A percentile compares a stretch with the other conserved stretches of the same genome.
These are phyloP conservation scores for Pseudisothecium myosuroides DNA, from an alignment of 225 moss, liverwort and hornwort species.

Conservation along the genomic window DNA sequence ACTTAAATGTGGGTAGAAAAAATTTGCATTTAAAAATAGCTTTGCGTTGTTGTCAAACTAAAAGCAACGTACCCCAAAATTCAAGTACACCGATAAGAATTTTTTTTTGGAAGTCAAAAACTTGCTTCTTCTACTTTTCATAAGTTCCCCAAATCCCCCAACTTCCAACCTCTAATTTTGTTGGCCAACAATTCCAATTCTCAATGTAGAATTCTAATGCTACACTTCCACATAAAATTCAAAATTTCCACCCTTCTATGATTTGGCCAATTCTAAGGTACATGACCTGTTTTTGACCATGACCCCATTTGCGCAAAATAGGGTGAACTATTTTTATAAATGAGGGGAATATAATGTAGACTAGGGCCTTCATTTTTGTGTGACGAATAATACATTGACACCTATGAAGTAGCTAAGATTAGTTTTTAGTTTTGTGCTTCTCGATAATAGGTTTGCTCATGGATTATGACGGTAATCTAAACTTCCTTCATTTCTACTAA, in stretches of 20 bases:
- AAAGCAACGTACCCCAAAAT: not conserved
- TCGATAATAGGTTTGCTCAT: too few species aligned
- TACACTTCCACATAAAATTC: not conserved
- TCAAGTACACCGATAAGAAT: not conserved
- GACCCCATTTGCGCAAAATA: too few species aligned
- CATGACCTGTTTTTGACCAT: too few species aligned
- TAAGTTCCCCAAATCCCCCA: not conserved
- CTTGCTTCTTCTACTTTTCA: not conserved
- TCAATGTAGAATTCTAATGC: fast-evolving
- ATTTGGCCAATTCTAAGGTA: not conserved
- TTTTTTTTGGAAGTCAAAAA: not conserved
- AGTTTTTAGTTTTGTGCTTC: too few species aligned
- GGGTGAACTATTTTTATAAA: too few species aligned
- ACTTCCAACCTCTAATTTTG: not conserved
- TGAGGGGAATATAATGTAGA: too few species aligned
- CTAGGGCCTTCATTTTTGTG: too few species aligned
- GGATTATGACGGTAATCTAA: too few species aligned
- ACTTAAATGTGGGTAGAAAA: not conserved
- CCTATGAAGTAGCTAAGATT: too few species aligned
- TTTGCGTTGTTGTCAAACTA: not conserved
- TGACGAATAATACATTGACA: too few species aligned
- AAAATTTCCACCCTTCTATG: fast-evolving
- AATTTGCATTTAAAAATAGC: not conserved
- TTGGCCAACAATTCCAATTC: not conserved
- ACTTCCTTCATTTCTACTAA: too few species aligned